phyloP scores from a whole-genome alignment of 2,329 filamentous ascomycete genomes.

The Zalaria sp. region DNA sequence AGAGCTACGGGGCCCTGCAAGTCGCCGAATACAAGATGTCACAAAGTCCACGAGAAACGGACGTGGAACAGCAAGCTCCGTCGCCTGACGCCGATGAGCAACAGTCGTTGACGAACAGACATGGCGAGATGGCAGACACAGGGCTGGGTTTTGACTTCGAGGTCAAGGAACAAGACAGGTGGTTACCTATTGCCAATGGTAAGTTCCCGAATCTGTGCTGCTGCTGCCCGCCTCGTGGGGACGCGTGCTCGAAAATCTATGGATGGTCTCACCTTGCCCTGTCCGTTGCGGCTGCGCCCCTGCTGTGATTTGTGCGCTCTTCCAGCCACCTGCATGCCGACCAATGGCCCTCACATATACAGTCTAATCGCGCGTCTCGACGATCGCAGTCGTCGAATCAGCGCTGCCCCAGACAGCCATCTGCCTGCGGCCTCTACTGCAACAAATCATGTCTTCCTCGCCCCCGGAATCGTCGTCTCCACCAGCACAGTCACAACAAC shows the following conservation, averaged over 20 bases:
- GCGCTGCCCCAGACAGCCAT: slow-evolving; percentile 18
- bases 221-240: background rate
- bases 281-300: background rate
- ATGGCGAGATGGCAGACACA: slow-evolving; percentile 23
- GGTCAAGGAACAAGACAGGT: slow-evolving; percentile 98
- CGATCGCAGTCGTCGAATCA: slow-evolving; percentile 33
- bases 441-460: slow-evolving; percentile 29
- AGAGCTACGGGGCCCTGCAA: slow-evolving; percentile 18
- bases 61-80: slow-evolving; percentile 57
- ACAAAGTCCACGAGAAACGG: slow-evolving; percentile 69
- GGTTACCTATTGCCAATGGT: slow-evolving; percentile 99
- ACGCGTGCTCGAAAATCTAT: slow-evolving; percentile 1
- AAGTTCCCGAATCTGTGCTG: slow-evolving; percentile 35
- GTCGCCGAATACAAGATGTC: slow-evolving; percentile 78
- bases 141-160: slow-evolving; percentile 84
- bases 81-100: slow-evolving; percentile 61
- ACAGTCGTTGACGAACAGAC: slow-evolving; percentile 27
- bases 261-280: background rate
- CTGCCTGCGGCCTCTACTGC: slow-evolving; percentile 18
- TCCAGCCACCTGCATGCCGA: slow-evolving; percentile 16
- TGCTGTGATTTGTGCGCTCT: slow-evolving; percentile 13
- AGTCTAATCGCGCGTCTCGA: slow-evolving; percentile 31
- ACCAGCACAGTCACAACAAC: slow-evolving; percentile 11
- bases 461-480: slow-evolving; percentile 18
- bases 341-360: slow-evolving; percentile 21